Base-by-base conservation (phyloP, 768 basidiomycete species). In the Cystobasidium tubakii region DNA sequence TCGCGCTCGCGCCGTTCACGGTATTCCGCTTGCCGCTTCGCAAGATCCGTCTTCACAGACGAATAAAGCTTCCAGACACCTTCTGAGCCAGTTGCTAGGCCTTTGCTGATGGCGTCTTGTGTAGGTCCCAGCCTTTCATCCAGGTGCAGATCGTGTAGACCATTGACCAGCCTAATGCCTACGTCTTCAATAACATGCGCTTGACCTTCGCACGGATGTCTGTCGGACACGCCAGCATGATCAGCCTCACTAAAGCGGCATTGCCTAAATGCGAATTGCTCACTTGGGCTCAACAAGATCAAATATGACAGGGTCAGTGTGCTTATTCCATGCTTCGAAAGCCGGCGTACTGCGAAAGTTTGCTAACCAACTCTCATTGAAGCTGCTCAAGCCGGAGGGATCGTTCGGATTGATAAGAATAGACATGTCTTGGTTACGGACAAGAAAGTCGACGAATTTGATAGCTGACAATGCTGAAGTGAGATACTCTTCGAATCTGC, bases 111-210 rank as follows among this genome's bases (percentile, higher is more conserved):
- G 1, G 90, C 96, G 81, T 97, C 93, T 9, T 91, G 86, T 0
- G 93, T 89, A 1, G 95, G 92, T 3, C 88, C 92, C n/a, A 96
- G 86, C 77, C 93, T 91, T 81, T 96, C 90, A 36, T 96, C 91
- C 2, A 97, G 82, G 80, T 90, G 91, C 65, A 99, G 85, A 33
- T 97, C 95, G 79, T 96, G 92, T 21, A 98, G 86, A 1, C 94
- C 93, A 82, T 98, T 94, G 73, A 89, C 87, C 29, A 99, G 85
- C 12, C 94, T 88, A 2, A 98, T 84, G 10, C 94, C 90, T 42
- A 99, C 88, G 78, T 99, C 96, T 3, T 92, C 85, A 2, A 97
- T 89, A 0, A 91, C 87, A 17, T 90, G 90, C 0, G 90, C 89
- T 79, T 90, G 91, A 77, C 91, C 91, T 73, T 88, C 90, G 81